These are phyloP conservation scores for Uronychia setigera DNA, from an alignment of 73 alveolate genomes.

Conservation along the genomic window DNA sequence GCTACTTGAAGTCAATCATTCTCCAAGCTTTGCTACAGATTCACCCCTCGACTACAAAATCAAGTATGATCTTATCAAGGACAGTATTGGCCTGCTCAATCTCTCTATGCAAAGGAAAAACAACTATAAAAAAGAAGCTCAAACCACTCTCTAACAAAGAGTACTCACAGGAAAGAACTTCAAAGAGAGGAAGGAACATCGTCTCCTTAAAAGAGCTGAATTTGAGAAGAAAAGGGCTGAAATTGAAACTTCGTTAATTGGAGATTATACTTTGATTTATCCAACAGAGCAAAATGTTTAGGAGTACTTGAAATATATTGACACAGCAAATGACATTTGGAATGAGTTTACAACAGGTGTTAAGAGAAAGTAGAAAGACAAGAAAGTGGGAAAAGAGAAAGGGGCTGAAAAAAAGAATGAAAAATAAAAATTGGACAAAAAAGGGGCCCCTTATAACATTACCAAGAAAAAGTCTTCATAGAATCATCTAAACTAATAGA, in stretches of 20 bases:
- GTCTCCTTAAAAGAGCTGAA: background rate
- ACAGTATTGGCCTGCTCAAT: background rate
- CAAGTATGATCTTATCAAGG: conserved; percentile 6
- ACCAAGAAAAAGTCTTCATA: too few species aligned
- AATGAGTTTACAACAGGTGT: background rate
- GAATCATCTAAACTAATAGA: too few species aligned
- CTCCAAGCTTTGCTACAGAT: conserved; percentile 27
- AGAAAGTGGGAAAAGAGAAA: background rate
- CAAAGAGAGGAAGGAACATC: conserved; percentile 8
- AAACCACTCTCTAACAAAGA: background rate
- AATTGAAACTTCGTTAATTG: background rate
- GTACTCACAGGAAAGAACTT: background rate
- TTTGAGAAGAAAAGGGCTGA: background rate
- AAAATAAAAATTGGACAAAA: too few species aligned
- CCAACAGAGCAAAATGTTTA: background rate
- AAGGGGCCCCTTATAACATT: too few species aligned
- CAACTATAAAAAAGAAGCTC: background rate
- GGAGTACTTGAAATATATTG: background rate
- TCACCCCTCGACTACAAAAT: conserved; percentile 24
- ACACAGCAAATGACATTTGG: background rate
- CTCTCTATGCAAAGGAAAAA: background rate
- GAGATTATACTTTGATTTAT: conserved; percentile 17
- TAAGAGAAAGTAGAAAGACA: background rate
- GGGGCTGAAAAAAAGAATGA: too few species aligned
- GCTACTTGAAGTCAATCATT: conserved; percentile 43